phyloP scores from a whole-genome alignment of 2,329 filamentous ascomycete genomes.

The Hypoxylon sp. region DNA sequence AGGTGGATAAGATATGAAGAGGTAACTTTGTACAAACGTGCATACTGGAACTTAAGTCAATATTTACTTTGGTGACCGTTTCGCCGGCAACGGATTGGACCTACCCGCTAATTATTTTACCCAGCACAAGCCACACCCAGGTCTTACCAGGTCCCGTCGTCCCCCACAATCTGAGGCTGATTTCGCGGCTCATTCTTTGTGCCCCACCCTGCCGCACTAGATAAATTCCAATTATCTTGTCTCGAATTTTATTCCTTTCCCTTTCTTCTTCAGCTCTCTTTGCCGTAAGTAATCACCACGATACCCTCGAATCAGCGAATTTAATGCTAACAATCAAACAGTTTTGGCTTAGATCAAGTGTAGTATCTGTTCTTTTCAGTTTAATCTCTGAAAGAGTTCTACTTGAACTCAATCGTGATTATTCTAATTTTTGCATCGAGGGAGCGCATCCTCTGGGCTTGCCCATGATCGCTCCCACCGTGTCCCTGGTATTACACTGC shows the following conservation, averaged over 20 bases:
- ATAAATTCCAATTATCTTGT: slow-evolving; percentile 16
- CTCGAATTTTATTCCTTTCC: slow-evolving; percentile 13
- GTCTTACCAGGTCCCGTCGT: neutral
- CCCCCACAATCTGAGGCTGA: slow-evolving; percentile 29
- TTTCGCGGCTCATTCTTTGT: slow-evolving; percentile 1
- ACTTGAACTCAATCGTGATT: slow-evolving; percentile 43
- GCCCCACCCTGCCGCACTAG: slow-evolving; percentile 4
- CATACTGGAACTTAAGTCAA: slow-evolving; percentile 24
- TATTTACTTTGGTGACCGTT: slow-evolving; percentile 43
- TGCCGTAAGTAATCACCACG: slow-evolving; percentile 29
- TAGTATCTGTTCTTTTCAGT: slow-evolving; percentile 48
- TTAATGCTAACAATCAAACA: slow-evolving; percentile 15
- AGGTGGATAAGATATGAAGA: slow-evolving; percentile 20
- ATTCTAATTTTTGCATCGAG: slow-evolving; percentile 40
- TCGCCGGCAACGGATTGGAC: slow-evolving; percentile 36
- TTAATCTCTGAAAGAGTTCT: slow-evolving; percentile 46
- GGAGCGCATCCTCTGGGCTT: slow-evolving; percentile 42
- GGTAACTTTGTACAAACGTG: slow-evolving; percentile 13
- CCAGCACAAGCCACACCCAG: slow-evolving; percentile 22
- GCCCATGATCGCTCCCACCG: slow-evolving; percentile 40
- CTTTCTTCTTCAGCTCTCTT: slow-evolving; percentile 44
- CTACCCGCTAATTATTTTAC: neutral
- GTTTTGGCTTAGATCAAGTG: slow-evolving; percentile 47
- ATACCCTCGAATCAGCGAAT: neutral
- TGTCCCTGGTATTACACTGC: slow-evolving; percentile 46